Evolutionary conservation across 2,329 filamentous ascomycete genomes (phyloP).

Genomic region (Sclerotinia subarctica): DNA sequence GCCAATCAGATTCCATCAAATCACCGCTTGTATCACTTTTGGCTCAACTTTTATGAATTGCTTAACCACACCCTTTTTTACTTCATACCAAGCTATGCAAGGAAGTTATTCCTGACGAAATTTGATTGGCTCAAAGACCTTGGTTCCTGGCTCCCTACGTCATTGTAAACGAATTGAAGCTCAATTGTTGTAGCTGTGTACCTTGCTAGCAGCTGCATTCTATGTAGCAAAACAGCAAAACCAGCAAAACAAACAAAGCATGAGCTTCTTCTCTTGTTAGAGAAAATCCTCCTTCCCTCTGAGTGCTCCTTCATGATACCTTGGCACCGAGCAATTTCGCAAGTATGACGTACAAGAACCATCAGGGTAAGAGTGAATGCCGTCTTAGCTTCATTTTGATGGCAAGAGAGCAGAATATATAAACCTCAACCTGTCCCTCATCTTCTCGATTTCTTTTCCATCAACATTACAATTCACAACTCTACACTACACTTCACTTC

Average conservation of each 20-base stretch:
- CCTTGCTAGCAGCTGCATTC: no score
- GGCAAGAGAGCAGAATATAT: conserved; percentile 14
- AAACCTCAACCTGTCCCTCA: conserved; percentile 6
- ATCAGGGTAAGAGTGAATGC: background rate
- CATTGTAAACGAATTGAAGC: conserved; percentile 1
- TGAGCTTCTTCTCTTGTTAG: background rate
- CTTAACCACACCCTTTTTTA: background rate
- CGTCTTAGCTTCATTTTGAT: background rate
- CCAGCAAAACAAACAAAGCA: no score
- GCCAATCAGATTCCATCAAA: background rate
- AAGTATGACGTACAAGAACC: conserved; percentile 3
- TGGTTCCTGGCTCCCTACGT: background rate
- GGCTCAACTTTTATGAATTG: background rate
- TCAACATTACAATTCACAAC: conserved; percentile 23
- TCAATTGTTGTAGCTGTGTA: background rate
- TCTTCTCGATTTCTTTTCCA: conserved; percentile 5
- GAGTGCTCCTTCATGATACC: background rate
- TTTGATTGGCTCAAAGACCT: background rate
- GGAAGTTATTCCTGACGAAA: background rate
- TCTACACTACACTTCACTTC: conserved; percentile 24
- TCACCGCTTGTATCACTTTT: background rate
- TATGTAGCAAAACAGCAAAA: no score
- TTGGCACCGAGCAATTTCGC: background rate
- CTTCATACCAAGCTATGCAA: background rate
- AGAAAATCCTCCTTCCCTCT: background rate